Percentiles rank a stretch among this genome's conserved stretches.
These are phyloP conservation scores for Cercospora janseana DNA, from an alignment of 2,329 filamentous ascomycete genomes.

Conservation along the genomic window DNA sequence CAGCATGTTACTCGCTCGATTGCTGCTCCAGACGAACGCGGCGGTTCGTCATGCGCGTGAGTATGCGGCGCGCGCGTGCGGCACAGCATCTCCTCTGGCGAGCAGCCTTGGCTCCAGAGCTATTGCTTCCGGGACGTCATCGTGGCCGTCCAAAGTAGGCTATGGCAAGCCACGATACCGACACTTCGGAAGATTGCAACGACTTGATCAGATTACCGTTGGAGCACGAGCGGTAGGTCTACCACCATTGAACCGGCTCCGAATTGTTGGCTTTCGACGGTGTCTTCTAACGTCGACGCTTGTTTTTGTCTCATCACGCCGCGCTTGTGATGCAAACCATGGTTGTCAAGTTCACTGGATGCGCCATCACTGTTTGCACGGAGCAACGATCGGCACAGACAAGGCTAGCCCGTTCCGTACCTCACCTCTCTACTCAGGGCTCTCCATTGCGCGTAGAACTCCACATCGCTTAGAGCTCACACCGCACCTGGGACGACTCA, in stretches of 20 bases:
- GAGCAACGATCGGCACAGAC: background rate
- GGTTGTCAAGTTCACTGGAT: conserved; percentile 1
- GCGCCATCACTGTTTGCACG: background rate
- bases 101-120: conserved; percentile 1
- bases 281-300: conserved; percentile 1
- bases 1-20: background rate
- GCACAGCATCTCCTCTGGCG: background rate
- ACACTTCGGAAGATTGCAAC: background rate
- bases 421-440: too few relatives aligned
- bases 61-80: too few relatives aligned
- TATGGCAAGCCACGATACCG: conserved; percentile 7
- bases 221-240: background rate
- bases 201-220: conserved; percentile 2
- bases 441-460: background rate
- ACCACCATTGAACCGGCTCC: background rate
- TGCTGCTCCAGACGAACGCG: background rate
- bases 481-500: background rate
- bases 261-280: conserved; percentile 12
- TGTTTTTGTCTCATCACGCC: conserved; percentile 2
- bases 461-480: background rate
- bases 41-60: too few relatives aligned
- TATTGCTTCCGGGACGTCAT: conserved; percentile 7
- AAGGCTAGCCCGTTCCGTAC: background rate
- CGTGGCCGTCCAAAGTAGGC: conserved; percentile 8
- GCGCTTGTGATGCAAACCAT: background rate